Percentiles rank a stretch among this genome's conserved stretches.
phyloP scores from a whole-genome alignment of 805 yeast species.

The Cyberlindnera maclurae region DNA sequence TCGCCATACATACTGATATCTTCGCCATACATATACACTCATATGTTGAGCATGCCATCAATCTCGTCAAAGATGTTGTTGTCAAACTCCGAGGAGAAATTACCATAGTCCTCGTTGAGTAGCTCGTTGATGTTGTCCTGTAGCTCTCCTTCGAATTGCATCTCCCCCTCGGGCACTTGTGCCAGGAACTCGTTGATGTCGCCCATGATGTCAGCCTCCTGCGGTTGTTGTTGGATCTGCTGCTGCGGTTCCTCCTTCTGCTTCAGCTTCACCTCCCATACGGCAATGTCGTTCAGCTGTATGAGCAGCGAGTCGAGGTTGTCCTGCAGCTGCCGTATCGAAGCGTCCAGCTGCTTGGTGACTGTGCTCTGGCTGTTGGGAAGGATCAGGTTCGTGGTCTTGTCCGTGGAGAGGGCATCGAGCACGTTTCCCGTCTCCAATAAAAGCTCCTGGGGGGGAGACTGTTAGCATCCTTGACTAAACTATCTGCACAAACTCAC shows the following conservation, averaged over 20 bases:
- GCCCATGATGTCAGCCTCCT: conserved; percentile 16
- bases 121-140: conserved; percentile 19
- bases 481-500: neutral
- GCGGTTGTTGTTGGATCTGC: conserved; percentile 4
- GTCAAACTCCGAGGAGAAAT: conserved; percentile 2
- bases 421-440: conserved; percentile 18
- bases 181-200: conserved; percentile 24
- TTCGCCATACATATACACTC: neutral
- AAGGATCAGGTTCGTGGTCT: conserved; percentile 17
- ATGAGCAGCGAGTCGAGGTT: conserved; percentile 17
- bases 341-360: conserved; percentile 6
- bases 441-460: conserved; percentile 17
- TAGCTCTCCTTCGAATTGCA: conserved; percentile 14
- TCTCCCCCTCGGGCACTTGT: conserved; percentile 26
- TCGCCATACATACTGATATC: neutral
- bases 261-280: conserved; percentile 16
- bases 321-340: conserved; percentile 16
- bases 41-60: conserved; percentile 21
- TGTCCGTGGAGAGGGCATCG: conserved; percentile 19
- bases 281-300: conserved; percentile 18
- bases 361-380: conserved; percentile 13
- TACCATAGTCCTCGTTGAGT: conserved; percentile 14
- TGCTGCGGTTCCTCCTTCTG: conserved; percentile 6
- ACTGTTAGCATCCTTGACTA: neutral
- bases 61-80: conserved; percentile 20